These are phyloP conservation scores for Aspergillus nanangensis DNA, from an alignment of 495 filamentous ascomycete genomes.

Conservation along the genomic window DNA sequence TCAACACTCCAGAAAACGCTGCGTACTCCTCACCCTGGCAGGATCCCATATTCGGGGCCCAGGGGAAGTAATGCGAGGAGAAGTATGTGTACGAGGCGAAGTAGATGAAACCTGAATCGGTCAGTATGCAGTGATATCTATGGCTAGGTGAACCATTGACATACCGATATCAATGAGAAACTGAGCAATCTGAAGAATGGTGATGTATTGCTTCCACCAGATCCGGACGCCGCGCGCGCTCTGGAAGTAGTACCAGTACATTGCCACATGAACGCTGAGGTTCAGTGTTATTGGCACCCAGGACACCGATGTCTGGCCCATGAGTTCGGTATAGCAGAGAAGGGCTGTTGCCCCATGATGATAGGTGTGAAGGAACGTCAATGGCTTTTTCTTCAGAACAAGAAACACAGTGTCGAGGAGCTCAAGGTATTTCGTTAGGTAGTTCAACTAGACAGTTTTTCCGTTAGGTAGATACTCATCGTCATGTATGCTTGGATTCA, in stretches of 20 bases:
- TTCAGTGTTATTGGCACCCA: slow-evolving; percentile 64
- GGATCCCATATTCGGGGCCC: slow-evolving; percentile 70
- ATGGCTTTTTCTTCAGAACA: slow-evolving; percentile 64
- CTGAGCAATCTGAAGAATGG: slow-evolving; percentile 49
- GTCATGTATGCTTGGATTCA: background rate
- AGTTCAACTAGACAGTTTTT: slow-evolving; percentile 45
- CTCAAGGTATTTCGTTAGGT: slow-evolving; percentile 65
- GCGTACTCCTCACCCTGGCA: slow-evolving; percentile 96
- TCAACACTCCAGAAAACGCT: slow-evolving; percentile 83
- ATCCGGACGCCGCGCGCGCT: slow-evolving; percentile 50
- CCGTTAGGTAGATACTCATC: background rate
- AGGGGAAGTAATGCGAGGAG: slow-evolving; percentile 81
- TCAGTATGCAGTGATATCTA: background rate
- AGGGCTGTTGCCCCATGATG: slow-evolving; percentile 65
- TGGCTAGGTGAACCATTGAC: background rate
- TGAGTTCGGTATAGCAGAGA: slow-evolving; percentile 63
- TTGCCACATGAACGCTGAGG: slow-evolving; percentile 59
- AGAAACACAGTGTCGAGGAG: slow-evolving; percentile 63
- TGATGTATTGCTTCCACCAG: slow-evolving; percentile 57
- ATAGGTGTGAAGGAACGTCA: slow-evolving; percentile 66
- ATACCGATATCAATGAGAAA: slow-evolving; percentile 50
- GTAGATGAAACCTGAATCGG: slow-evolving; percentile 78
- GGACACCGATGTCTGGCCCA: slow-evolving; percentile 59
- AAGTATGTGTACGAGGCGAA: slow-evolving; percentile 93
- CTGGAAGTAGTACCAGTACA: slow-evolving; percentile 61